Percentiles rank a stretch among this genome's conserved stretches.
These are phyloP conservation scores for Ogataea henricii DNA, from an alignment of 805 yeast species.

Conservation along the genomic window DNA sequence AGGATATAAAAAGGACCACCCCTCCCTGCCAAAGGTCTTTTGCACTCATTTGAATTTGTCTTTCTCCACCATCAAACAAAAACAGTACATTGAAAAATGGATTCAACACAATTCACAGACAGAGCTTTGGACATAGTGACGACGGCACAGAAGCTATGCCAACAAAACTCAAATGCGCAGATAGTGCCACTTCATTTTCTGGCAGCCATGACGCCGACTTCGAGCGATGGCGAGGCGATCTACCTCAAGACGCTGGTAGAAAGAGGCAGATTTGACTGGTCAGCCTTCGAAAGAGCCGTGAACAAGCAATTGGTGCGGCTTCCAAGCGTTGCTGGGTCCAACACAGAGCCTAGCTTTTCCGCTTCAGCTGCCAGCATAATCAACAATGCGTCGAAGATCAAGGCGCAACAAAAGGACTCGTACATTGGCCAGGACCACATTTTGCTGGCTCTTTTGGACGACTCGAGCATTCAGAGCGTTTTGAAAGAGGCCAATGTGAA, in stretches of 20 bases:
- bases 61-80: background rate
- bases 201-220: conserved; percentile 83
- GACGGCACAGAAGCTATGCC: conserved; percentile 78
- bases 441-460: conserved; percentile 81
- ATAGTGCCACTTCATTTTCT: conserved; percentile 85
- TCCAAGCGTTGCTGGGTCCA: conserved; percentile 90
- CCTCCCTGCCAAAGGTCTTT: background rate
- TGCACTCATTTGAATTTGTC: background rate
- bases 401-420: conserved; percentile 84
- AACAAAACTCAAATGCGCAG: conserved; percentile 81
- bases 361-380: conserved; percentile 76
- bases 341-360: conserved; percentile 74
- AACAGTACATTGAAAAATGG: conserved; percentile 43
- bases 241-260: conserved; percentile 83
- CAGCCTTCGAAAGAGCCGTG: conserved; percentile 72
- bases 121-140: conserved; percentile 83
- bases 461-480: conserved; percentile 64
- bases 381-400: conserved; percentile 72
- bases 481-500: conserved; percentile 74
- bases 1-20: background rate
- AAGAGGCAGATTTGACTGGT: conserved; percentile 87
- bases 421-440: conserved; percentile 95
- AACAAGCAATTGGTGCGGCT: conserved; percentile 80
- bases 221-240: conserved; percentile 53
- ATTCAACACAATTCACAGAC: conserved; percentile 84